Evolutionary conservation across 2,329 filamentous ascomycete species (phyloP).

Genomic region (Colletotrichum agaves): DNA sequence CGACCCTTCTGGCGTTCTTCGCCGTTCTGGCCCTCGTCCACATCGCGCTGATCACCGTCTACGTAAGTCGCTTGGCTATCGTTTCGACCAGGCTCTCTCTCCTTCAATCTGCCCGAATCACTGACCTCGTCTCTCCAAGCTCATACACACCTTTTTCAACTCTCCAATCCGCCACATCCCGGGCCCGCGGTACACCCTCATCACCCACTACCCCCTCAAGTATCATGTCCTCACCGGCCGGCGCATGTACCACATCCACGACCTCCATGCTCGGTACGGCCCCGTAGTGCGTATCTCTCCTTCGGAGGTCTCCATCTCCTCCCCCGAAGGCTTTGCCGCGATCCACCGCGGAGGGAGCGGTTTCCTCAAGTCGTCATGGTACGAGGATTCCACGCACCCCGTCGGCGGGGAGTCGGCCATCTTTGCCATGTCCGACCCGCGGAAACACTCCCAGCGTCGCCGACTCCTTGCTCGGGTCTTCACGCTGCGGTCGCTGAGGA

Average conservation of each 20-base stretch:
- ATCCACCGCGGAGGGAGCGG: slow-evolving; percentile 28
- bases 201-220: slow-evolving; percentile 21
- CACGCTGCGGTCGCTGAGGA: slow-evolving; percentile 50
- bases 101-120: background rate
- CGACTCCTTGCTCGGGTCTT: slow-evolving; percentile 54
- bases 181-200: slow-evolving; percentile 18
- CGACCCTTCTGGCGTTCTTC: slow-evolving; percentile 5
- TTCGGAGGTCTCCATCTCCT: slow-evolving; percentile 16
- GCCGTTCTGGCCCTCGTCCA: background rate
- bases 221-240: slow-evolving; percentile 19
- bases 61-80: background rate
- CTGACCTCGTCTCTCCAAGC: background rate
- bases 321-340: slow-evolving; percentile 10
- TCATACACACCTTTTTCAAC: background rate
- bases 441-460: slow-evolving; percentile 40
- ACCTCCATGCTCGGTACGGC: slow-evolving; percentile 21
- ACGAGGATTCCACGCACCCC: slow-evolving; percentile 17
- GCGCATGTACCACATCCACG: slow-evolving; percentile 27
- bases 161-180: slow-evolving; percentile 26
- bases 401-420: slow-evolving; percentile 23
- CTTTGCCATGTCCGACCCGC: slow-evolving; percentile 25
- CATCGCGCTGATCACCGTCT: background rate
- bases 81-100: background rate
- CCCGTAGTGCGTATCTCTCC: slow-evolving; percentile 28
- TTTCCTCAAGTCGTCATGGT: slow-evolving; percentile 28